phyloP scores from a whole-genome alignment of 257 asterid genomes.

The Ilex aquifolium region DNA sequence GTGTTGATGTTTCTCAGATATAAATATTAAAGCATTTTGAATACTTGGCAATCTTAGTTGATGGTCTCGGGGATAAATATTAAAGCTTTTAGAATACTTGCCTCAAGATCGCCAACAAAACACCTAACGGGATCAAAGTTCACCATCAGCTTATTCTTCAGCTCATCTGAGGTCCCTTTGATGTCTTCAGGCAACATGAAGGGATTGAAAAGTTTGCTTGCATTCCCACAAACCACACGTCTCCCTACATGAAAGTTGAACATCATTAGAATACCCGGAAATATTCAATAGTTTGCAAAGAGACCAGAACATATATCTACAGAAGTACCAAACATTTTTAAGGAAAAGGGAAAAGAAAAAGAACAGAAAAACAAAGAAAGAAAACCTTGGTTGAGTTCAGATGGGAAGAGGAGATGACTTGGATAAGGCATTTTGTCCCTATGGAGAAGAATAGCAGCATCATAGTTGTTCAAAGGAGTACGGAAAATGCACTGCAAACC shows the following conservation, averaged over 20 bases:
- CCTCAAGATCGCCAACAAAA: constrained; percentile 71
- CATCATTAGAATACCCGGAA: neutral
- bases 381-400: constrained; percentile 71
- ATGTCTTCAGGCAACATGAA: constrained; percentile 42
- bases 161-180: constrained; percentile 43
- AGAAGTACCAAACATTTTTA: no score
- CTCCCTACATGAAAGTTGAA: constrained; percentile 36
- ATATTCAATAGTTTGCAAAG: no score
- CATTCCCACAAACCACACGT: constrained; percentile 53
- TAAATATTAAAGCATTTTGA: neutral
- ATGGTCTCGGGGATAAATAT: no score
- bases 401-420: constrained; percentile 74
- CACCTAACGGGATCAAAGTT: constrained; percentile 75
- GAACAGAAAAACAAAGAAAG: constrained; percentile 3
- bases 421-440: constrained; percentile 81
- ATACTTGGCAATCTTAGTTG: constrained; percentile 18
- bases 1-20: no score
- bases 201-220: constrained; percentile 73
- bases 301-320: no score
- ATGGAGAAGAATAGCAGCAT: constrained; percentile 88
- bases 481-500: constrained; percentile 86
- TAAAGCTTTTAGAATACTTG: constrained; percentile 20
- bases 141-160: constrained; percentile 74
- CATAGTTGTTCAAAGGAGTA: constrained; percentile 82
- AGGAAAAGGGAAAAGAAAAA: neutral